Evolutionary conservation across 306 rosid genomes (phyloP).

Genomic region (Cercis canadensis): DNA sequence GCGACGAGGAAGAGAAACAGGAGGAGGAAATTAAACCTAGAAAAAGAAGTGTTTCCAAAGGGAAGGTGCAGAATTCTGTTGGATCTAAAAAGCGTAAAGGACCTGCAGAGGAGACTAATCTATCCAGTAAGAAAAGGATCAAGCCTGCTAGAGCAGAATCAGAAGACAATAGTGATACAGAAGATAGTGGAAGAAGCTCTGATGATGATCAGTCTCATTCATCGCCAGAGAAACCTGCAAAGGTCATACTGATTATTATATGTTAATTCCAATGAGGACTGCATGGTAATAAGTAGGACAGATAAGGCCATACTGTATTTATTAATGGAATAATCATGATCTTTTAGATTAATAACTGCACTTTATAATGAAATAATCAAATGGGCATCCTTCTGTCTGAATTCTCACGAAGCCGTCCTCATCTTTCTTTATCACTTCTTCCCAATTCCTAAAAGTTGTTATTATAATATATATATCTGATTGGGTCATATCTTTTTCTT

Average conservation of each 20-base stretch:
- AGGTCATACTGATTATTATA: slow-evolving; percentile 54
- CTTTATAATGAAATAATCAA: slow-evolving; percentile 16
- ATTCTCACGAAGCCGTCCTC: slow-evolving; percentile 27
- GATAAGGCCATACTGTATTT: slow-evolving; percentile 13
- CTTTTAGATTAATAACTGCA: slow-evolving; percentile 22
- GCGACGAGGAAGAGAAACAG: slow-evolving; percentile 55
- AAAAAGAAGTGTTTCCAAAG: slow-evolving; percentile 59
- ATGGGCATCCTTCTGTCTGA: neutral
- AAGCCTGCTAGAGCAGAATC: slow-evolving; percentile 53
- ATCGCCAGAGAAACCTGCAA: slow-evolving; percentile 65
- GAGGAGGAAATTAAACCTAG: slow-evolving; percentile 64
- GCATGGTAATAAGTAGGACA: slow-evolving; percentile 17
- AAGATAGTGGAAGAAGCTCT: slow-evolving; percentile 63
- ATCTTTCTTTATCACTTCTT: slow-evolving; percentile 13
- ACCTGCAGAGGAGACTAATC: slow-evolving; percentile 51
- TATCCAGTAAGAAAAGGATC: slow-evolving; percentile 64
- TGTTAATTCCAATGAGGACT: slow-evolving; percentile 18
- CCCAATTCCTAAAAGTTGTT: slow-evolving; percentile 12
- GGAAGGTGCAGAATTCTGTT: slow-evolving; percentile 55
- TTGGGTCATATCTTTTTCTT: slow-evolving; percentile 18
- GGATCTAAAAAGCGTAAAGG: slow-evolving; percentile 67
- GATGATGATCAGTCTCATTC: slow-evolving; percentile 79
- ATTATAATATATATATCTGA: slow-evolving; percentile 26
- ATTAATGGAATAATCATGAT: slow-evolving; percentile 5
- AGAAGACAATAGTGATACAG: slow-evolving; percentile 58